These are phyloP conservation scores for Exophiala oligosperma DNA, from an alignment of 2,329 filamentous ascomycete species.

Conservation along the genomic window DNA sequence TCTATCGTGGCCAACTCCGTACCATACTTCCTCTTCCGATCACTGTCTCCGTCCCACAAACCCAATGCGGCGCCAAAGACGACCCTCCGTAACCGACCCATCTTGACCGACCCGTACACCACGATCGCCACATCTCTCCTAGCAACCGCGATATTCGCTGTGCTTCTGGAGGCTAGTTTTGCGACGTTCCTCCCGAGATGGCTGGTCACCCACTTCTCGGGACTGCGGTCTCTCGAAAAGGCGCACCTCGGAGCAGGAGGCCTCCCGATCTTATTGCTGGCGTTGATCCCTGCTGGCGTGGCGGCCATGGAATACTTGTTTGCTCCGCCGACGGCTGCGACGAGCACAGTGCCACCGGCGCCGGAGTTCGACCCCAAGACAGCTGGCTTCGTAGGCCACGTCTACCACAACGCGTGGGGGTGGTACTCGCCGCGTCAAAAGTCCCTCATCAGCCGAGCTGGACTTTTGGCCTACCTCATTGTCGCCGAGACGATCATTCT, in stretches of 20 bases:
- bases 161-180: conserved; percentile 70
- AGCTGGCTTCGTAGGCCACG: conserved; percentile 67
- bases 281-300: conserved; percentile 67
- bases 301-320: conserved; percentile 79
- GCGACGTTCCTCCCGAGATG: conserved; percentile 68
- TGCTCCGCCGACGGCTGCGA: conserved; percentile 51
- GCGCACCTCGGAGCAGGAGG: conserved; percentile 64
- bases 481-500: conserved; percentile 62
- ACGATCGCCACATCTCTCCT: conserved; percentile 66
- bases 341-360: conserved; percentile 34
- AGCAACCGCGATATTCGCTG: conserved; percentile 70
- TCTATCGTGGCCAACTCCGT: conserved; percentile 68
- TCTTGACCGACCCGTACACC: conserved; percentile 64
- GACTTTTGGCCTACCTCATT: conserved; percentile 46
- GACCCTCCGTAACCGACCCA: conserved; percentile 60
- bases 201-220: conserved; percentile 74
- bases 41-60: conserved; percentile 64
- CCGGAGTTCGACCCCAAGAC: conserved; percentile 62
- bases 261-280: conserved; percentile 45
- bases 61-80: conserved; percentile 43
- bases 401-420: conserved; percentile 61
- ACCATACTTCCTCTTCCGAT: conserved; percentile 74
- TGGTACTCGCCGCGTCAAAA: conserved; percentile 61
- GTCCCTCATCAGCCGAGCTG: conserved; percentile 64
- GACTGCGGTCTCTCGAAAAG: conserved; percentile 66